Evolutionary conservation across 2,329 filamentous ascomycete species (phyloP), one percentile per base, ranked within the genome.

Genomic region (Tolypocladium tropicale): DNA sequence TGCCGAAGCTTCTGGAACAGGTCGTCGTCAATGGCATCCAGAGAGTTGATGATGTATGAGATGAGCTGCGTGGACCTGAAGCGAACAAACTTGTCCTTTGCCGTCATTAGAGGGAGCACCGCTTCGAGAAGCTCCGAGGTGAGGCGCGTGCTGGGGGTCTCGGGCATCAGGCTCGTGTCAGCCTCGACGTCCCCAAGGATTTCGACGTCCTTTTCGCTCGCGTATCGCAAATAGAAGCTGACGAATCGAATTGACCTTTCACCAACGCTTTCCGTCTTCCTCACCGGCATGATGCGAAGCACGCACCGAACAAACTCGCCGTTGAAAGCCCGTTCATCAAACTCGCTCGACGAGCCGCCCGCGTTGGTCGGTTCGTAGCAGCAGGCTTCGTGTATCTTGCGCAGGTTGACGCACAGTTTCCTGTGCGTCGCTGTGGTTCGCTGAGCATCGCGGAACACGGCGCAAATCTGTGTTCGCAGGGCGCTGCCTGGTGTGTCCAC

Each of bases 61-160:
- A 95, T 84, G 54, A 96, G 82, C 68, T 99, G 94, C 0, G 93
- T 95, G 5, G 91, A 84, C 57, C 94, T 82, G 72, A 90, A 99
- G 57, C 94, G 84, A 51, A 97, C 88, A 57, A 88, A 88, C 72
- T 96, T 97, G 72, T 99, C 94, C 72, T 96, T 97, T 48, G 89
- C 84, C 11, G 80, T 81, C 58, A 96, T 77, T n/a, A 96, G 75
- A 6, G 88, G 88, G 3, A 95, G 76, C 23, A 94, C 73, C 7
- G 84, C 79, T 54, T 84, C 82, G 65, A 97, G 82, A 37, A 97
- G 79, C 33, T 84, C 80, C 2, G 84, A 84, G 1, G 85, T 89
- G 28, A 97, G 81, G 53, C 92, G 84, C 28, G 86, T 89, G 61
- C 84, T 94, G 0, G 93, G 91, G 0, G 91, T 96, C 66, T 96